These are phyloP conservation scores for Fonsecaea erecta DNA, from an alignment of 2,329 filamentous ascomycete species.

Conservation along the genomic window DNA sequence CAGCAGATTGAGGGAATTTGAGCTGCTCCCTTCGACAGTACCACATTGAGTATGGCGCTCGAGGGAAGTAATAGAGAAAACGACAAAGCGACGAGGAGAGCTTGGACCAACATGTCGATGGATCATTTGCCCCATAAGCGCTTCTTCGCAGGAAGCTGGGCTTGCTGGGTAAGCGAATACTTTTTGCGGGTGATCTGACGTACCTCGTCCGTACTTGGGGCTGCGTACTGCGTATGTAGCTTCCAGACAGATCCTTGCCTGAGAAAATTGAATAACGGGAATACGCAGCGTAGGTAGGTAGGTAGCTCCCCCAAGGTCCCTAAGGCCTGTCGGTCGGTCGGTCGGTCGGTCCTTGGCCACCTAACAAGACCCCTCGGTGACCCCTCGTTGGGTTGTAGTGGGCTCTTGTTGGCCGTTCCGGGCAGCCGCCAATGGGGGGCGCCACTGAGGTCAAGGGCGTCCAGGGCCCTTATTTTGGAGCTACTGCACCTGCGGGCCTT, in stretches of 20 bases:
- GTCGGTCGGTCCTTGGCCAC: neutral
- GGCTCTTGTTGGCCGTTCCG: neutral
- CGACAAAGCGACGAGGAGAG: neutral
- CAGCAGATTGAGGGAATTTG: neutral
- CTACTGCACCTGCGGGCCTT: conserved; percentile 20
- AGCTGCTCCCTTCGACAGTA: neutral
- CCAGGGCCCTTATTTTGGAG: conserved; percentile 3
- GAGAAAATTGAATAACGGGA: too few relatives aligned
- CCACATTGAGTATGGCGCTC: neutral
- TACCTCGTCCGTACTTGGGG: too few relatives aligned
- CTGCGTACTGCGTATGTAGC: too few relatives aligned
- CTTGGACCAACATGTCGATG: neutral
- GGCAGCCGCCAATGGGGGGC: conserved; percentile 7
- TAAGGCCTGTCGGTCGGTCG: too few relatives aligned
- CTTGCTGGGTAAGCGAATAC: neutral
- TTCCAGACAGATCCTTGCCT: neutral
- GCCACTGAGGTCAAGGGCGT: conserved; percentile 1
- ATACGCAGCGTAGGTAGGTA: too few relatives aligned
- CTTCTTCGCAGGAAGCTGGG: neutral
- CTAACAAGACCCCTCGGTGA: neutral
- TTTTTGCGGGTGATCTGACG: neutral
- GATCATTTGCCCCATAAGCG: neutral
- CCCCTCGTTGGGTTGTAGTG: neutral
- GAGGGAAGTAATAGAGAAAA: too few relatives aligned
- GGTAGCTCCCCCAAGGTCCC: too few relatives aligned